These are phyloP conservation scores for Metschnikowia noctiluminum DNA, from an alignment of 805 yeast genomes.

Conservation along the genomic window DNA sequence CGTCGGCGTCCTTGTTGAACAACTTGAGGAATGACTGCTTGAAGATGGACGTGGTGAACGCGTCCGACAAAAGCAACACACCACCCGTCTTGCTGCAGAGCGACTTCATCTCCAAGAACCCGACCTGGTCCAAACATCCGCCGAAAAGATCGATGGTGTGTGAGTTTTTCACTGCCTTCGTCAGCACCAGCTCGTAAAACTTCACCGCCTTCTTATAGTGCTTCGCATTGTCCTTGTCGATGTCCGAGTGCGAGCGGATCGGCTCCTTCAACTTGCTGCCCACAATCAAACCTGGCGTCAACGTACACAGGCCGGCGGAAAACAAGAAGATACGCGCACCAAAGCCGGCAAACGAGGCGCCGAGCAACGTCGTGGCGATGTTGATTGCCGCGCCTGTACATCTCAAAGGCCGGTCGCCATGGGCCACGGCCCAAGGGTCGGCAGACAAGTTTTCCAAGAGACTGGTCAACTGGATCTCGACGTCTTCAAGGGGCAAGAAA, in stretches of 20 bases:
- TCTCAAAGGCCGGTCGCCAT: slow-evolving; percentile 81
- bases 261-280: slow-evolving; percentile 91
- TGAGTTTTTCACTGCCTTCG: slow-evolving; percentile 64
- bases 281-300: slow-evolving; percentile 92
- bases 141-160: slow-evolving; percentile 89
- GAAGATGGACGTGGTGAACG: slow-evolving; percentile 92
- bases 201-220: slow-evolving; percentile 84
- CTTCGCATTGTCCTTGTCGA: slow-evolving; percentile 83
- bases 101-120: slow-evolving; percentile 89
- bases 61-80: slow-evolving; percentile 80
- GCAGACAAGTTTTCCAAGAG: slow-evolving; percentile 72
- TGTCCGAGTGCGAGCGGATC: slow-evolving; percentile 94
- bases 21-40: slow-evolving; percentile 87
- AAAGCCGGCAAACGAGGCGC: slow-evolving; percentile 75
- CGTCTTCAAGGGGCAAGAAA: slow-evolving; percentile 68
- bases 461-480: slow-evolving; percentile 80
- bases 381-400: slow-evolving; percentile 91
- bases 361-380: slow-evolving; percentile 78
- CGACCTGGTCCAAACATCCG: slow-evolving; percentile 95
- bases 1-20: slow-evolving; percentile 83
- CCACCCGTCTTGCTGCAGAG: slow-evolving; percentile 88
- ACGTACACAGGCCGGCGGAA: slow-evolving; percentile 93
- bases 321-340: slow-evolving; percentile 89
- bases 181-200: slow-evolving; percentile 72
- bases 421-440: slow-evolving; percentile 88